phyloP scores from a whole-genome alignment of 345 rosid genomes.

The Brassica juncea region DNA sequence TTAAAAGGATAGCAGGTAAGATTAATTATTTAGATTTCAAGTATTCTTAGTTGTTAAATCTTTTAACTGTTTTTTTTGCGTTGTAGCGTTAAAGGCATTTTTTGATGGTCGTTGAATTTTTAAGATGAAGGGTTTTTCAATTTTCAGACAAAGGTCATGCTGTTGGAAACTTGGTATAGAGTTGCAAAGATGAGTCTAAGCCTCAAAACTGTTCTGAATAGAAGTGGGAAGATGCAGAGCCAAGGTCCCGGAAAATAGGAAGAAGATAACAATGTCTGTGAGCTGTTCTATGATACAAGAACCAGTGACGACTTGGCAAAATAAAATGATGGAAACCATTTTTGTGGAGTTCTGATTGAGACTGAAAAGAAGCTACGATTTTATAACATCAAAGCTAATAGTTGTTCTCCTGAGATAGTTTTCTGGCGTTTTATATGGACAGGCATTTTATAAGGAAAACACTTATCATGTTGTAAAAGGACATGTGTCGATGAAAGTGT shows the following conservation, averaged over 20 bases:
- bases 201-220: slow-evolving; percentile 39
- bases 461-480: too few species aligned
- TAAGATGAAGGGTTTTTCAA: not conserved
- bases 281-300: slow-evolving; percentile 37
- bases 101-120: not conserved
- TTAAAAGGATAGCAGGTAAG: slow-evolving; percentile 56
- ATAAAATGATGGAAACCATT: too few species aligned
- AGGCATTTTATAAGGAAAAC: too few species aligned
- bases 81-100: not conserved
- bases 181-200: slow-evolving; percentile 41
- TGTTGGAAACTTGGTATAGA: slow-evolving; percentile 41
- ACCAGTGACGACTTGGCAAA: too few species aligned
- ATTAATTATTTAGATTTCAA: not conserved
- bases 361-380: too few species aligned
- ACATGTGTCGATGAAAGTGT: too few species aligned
- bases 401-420: too few species aligned
- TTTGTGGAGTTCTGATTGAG: too few species aligned
- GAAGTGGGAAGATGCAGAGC: slow-evolving; percentile 40
- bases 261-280: not conserved
- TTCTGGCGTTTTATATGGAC: too few species aligned
- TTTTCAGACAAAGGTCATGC: slow-evolving; percentile 55
- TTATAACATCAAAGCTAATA: too few species aligned
- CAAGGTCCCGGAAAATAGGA: not conserved
- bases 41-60: too few species aligned
- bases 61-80: not conserved